Evolutionary conservation across 257 asterid genomes (phyloP), one percentile per base, ranked within the genome.

Genomic region (Solanum tacnaense): DNA sequence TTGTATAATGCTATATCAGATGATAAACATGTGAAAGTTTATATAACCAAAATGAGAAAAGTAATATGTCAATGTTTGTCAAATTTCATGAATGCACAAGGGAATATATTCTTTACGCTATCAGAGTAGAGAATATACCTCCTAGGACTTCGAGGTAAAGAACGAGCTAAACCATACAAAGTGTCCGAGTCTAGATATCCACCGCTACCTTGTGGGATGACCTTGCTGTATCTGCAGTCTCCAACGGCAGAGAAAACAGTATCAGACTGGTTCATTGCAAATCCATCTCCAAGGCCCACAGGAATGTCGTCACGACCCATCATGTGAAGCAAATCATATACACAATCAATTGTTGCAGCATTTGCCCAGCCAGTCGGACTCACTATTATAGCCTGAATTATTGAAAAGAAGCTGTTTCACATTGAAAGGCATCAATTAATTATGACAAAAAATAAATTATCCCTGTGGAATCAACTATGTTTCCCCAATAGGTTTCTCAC

Each of bases 271-370:
- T 94, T 93, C 68, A 87, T 67, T 46, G 98, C 94, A 76, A 92
- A 94, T 20, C 88, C 49, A 32, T 93, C 92, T 39, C 99, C 98
- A 65, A 94, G 92, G 46, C 98, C 98, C 35, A 96, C 95, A 0
- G 94, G 98, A 76, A 96, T 92, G 70, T 96, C 98, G 32, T 96
- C 99, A 9, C 98, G 98, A 3, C 98, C 98, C 99, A 96, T 95
- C 98, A 96, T 96, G 65, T 96, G 99, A 60, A 95, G 89, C 88
- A 96, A 78, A 88, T 96, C 98, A 89, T 96, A 96, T 74, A 96
- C 86, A 18, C 92, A 89, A 82, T 96, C 99, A 32, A 95, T 94
- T 4, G 98, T 95, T 87, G 98, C 98, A 85, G 97, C 94, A 89
- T 93, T 93, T 29, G 98, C 96, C 99, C 99, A 96, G 52, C 99